Base-by-base conservation (phyloP, 805 yeast genomes). In the Spathaspora hagerdaliae region DNA sequence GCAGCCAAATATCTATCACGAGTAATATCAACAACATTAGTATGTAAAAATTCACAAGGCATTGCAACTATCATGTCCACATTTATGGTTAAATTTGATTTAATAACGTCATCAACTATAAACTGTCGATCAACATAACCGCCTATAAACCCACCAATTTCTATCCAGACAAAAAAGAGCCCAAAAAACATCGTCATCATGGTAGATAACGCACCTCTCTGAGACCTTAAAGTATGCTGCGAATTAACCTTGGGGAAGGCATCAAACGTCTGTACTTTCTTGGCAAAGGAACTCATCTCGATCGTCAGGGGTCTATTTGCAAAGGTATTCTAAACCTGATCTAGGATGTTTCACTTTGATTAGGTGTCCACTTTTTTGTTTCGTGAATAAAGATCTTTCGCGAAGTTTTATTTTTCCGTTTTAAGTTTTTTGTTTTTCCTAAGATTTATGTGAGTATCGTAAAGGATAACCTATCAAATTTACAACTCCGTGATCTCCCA, bases 81-180 rank as follows among this genome's bases (percentile, higher is more conserved):
- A 59, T 94, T 91, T 39, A 94, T 74, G 38, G 75, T 76, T 45
- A 90, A 75, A 31, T 76, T 76, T 46, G 77, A 78, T 44, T 75
- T 66, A 12, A 88, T 65, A 3, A 70, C 67, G 32, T 74, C 71
- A 56, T 87, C 95, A 5, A 94, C 95, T 3, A 75, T 69, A 61
- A 87, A 94, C 53, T 83, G 87, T 52, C 84, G 86, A 55, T 83
- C 89, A 7, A 85, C 77, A 46, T 75, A 76, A 2, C 97, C 97
- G 44, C 94, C 96, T 46, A 91, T 71, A 60, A 76, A 87, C 11
- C 86, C 84, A 7, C 97, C 96, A 27, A 90, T 65, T 59, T 91
- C 95, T 11, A 87, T 79, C 87, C 95, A 92, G 6, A 87, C 63
- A 33, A 91, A 69, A 57, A 89, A 79, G 12, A 88, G 56, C 13